Evolutionary conservation across 495 filamentous ascomycete genomes (phyloP), one percentile per base, ranked within the genome.

Genomic region (Aspergillus asperescens): DNA sequence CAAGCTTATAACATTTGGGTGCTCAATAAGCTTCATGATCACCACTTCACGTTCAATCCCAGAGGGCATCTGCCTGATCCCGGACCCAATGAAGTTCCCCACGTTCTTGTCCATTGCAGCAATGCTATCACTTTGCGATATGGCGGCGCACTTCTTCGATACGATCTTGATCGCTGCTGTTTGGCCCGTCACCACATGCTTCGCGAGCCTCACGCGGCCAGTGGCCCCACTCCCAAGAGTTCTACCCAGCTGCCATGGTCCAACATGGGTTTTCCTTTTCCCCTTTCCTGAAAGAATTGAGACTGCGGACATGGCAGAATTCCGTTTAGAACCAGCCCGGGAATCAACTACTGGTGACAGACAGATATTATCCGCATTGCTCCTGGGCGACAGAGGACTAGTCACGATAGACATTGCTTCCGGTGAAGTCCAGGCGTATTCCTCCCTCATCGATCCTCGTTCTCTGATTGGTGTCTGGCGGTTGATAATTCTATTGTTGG

Each of bases 11-110:
- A 99, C 88, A 65, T 97, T 89, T 0, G 83, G 88, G 71, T 99
- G 93, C 55, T 92, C 83, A 46, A 97, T 89, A 32, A 97, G 77
- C 66, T 94, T 97, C 83, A 97, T 92, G 52, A 98, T 92, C 8
- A 89, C 87, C 32, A 95, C 88, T 62, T 98, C 93, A 29, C 93
- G 78, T 62, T 97, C 93, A 41, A 97, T 87, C 1, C 84, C 86
- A 57, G 87, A 80, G 1, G 91, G 91, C 70, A 96, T 91, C 25
- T 80, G 75, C 50, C 81, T 79, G 54, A 79, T 70, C 13, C 79
- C 77, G 13, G 62, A 40, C 3, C 56, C 56, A 7, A 46, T 57
- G 25, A 66, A 67, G 9, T 77, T 74, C 15, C 73, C 76, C 9
- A 61, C 61, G 28, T 80, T 77, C 5, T 76, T 67, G 51, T 88